Conservation (phyloP, 2,329 filamentous ascomycete genomes). For the Neopestalotiopsis sp. region DNA sequence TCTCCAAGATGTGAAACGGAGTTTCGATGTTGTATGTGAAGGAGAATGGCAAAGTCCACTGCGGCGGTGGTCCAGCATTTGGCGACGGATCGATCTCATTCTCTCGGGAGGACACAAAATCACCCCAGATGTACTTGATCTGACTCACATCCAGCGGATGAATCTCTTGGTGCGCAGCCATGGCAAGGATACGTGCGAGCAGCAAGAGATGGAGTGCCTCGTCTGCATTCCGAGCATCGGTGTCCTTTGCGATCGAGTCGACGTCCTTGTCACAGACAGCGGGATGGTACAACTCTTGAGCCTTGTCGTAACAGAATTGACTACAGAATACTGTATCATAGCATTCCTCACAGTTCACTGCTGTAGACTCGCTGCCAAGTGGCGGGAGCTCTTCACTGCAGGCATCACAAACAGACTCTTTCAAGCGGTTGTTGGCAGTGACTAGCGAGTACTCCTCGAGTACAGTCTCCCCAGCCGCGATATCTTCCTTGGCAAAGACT, state of each 20-base stretch:
- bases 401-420: constrained; percentile 87
- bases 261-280: constrained; percentile 71
- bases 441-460: constrained; percentile 84
- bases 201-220: constrained; percentile 68
- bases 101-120: constrained; percentile 59
- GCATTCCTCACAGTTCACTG: constrained; percentile 65
- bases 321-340: constrained; percentile 72
- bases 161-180: constrained; percentile 63
- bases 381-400: constrained; percentile 78
- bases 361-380: constrained; percentile 52
- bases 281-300: constrained; percentile 66
- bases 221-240: constrained; percentile 63
- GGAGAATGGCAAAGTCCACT: constrained; percentile 77
- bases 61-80: constrained; percentile 61
- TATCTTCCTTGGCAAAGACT: constrained; percentile 85
- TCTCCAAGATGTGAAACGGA: constrained; percentile 79
- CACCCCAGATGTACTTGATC: constrained; percentile 73
- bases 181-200: constrained; percentile 66
- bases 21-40: constrained; percentile 78
- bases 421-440: constrained; percentile 86
- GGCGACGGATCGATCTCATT: constrained; percentile 61
- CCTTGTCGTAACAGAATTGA: constrained; percentile 61
- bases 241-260: constrained; percentile 69
- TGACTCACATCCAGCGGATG: constrained; percentile 70
- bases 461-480: constrained; percentile 76